Base-by-base conservation (phyloP, 495 filamentous ascomycete species). In the Apodospora peruviana region DNA sequence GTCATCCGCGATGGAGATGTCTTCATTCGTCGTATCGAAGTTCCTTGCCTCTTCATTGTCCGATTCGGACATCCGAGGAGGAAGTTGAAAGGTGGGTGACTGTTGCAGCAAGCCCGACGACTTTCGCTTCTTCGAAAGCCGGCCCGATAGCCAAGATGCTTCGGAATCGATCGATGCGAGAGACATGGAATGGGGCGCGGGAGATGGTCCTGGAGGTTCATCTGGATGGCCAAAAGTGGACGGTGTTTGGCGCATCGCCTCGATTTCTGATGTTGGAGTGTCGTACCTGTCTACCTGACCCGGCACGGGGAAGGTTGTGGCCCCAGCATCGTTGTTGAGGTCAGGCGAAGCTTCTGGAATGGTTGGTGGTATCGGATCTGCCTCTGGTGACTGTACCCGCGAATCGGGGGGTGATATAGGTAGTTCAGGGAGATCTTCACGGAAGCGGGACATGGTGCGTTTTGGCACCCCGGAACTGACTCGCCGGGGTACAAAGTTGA, bases 141-240 rank as follows among this genome's bases (percentile, higher is more conserved):
- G 61, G 11, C 90, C 89, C 2, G 88, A 89, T 52, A 96, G 84
- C 90, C 90, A 96, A 0, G 90, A 95, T 2, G 80, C 90, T 69
- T 96, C 90, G 0, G 87, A 91, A 58, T 94, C 90, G 49, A 96
- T 83, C 0, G 88, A 91, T 7, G 87, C 89, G 5, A 93, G 72
- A 12, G 88, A 93, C 64, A 75, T 75, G 17, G 66, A 68, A 19
- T 74, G 71, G 0, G 72, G 65, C 34, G 71, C 72, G 1, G 73
- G 71, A 0, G 73, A 74, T 32, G 62, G 61, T n/a, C 60, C 59
- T 8, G 45, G 18, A 9, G 39, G 48, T 20, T 73, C 70, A 45
- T 74, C 71, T 18, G 67, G 60, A 23, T 56, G 63, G 32, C 65
- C 62, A 49, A 68, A 66, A 11, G 71, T 69, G 29, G 70, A 72